phyloP scores from a whole-genome alignment of 2,329 filamentous ascomycete genomes.

The Trichoderma brevicompactum region DNA sequence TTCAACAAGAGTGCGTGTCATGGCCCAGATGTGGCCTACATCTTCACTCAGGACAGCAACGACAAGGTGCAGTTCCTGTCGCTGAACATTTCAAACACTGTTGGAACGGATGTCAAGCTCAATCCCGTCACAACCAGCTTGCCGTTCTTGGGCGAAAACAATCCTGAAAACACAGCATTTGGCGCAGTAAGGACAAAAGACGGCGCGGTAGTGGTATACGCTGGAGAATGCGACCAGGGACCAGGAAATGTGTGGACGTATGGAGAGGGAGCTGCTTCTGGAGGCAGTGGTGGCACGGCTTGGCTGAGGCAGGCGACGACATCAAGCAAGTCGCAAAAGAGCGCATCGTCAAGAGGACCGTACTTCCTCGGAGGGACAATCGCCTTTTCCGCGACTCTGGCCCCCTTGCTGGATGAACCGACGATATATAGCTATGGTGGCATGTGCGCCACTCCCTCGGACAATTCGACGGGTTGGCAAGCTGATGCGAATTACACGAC shows the following conservation, averaged over 20 bases:
- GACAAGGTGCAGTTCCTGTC: constrained; percentile 59
- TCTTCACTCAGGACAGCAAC: constrained; percentile 63
- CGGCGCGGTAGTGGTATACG: constrained; percentile 73
- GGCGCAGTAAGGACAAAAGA: constrained; percentile 67
- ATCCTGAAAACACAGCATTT: constrained; percentile 60
- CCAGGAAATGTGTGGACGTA: constrained; percentile 71
- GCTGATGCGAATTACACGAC: constrained; percentile 77
- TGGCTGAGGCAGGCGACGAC: constrained; percentile 40
- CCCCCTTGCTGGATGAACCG: constrained; percentile 56
- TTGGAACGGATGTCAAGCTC: constrained; percentile 54
- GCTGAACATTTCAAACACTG: constrained; percentile 64
- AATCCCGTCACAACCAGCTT: constrained; percentile 59
- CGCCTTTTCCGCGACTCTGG: constrained; percentile 67
- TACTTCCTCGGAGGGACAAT: constrained; percentile 62
- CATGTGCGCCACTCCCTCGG: constrained; percentile 71
- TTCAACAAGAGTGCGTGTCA: constrained; percentile 46
- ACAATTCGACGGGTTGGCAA: constrained; percentile 61
- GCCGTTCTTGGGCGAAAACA: constrained; percentile 61
- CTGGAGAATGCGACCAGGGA: constrained; percentile 69
- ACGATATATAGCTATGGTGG: constrained; percentile 81
- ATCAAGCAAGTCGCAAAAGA: constrained; percentile 32
- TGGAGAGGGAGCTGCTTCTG: constrained; percentile 46
- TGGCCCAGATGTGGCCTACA: constrained; percentile 63
- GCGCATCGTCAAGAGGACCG: constrained; percentile 41
- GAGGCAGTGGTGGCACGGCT: constrained; percentile 31